Evolutionary conservation across 768 basidiomycete genomes (phyloP), one percentile per base, ranked within the genome.

Genomic region (Xerocomellus dryophilus): DNA sequence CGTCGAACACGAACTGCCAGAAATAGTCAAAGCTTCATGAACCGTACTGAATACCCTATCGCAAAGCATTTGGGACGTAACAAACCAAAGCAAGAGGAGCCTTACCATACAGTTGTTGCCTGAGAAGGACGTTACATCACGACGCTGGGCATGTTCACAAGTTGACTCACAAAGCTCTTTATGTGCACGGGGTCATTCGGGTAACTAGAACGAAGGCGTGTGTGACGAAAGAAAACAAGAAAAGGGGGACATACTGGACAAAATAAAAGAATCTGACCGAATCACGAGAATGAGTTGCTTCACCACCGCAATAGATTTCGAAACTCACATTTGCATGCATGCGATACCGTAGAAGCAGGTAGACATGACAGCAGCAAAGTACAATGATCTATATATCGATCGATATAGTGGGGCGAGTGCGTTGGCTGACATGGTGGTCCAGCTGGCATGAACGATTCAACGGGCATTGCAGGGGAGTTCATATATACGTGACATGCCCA

Each of bases 271-370:
- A 59, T 31, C 58, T 59, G 15, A 15, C 5, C 15, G 12, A 23
- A 12, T 9, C n/a, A 17, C 12, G 9, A 17, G 20, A n/a, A 21
- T 14, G 4, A 3, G 8, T 12, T 7, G 2, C 4, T 21, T 11
- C 4, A 32, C 18, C 25, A 4, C 14, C 32, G 17, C 27, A 7
- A 29, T 42, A 36, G 5, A 7, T 7, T n/a, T 34, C 18, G 7
- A 29, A 43, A 31, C 57, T 40, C 20, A 58, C 57, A 45, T 43
- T 58, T 58, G 57, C 55, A 50, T 51, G 21, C 57, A 58, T 8
- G 40, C 18, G 4, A 43, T 3, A 4, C 55, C 49, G 2, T 58
- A 58, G 27, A 58, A 25, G 4, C 36, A 18, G 2, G 56, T 47
- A 7, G 43, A n/a, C 15, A 47, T 6, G 27, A 58, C 1, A 11